phyloP scores from a whole-genome alignment of 305 asterid genomes.

The Galium porrigens region DNA sequence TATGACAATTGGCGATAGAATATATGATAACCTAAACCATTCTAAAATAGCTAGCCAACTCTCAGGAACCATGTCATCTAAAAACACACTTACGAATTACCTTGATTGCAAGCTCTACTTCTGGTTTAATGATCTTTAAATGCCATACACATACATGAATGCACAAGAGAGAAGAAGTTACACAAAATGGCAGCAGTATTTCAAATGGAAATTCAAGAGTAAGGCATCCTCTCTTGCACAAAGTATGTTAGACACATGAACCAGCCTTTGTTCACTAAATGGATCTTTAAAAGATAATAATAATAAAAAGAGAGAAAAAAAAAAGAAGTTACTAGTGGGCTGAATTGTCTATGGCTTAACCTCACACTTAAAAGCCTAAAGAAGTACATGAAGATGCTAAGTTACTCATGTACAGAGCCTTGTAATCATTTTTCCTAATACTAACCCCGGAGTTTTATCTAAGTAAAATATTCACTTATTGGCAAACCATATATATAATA shows the following conservation, averaged over 20 bases:
- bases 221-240: neutral
- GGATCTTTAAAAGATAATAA: neutral
- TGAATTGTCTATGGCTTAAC: neutral
- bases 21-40: neutral
- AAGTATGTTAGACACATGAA: neutral
- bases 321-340: neutral
- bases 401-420: neutral
- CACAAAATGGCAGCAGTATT: neutral
- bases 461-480: neutral
- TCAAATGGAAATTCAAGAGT: neutral
- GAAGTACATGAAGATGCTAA: neutral
- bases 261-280: neutral
- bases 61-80: neutral
- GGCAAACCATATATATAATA: neutral
- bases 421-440: neutral
- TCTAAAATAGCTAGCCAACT: neutral
- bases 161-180: neutral
- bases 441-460: neutral
- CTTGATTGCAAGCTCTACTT: neutral
- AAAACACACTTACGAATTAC: neutral
- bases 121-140: neutral
- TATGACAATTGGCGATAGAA: neutral
- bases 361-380: neutral
- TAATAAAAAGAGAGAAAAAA: too few relatives aligned
- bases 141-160: neutral